Percentiles rank a stretch among this genome's conserved stretches.
Evolutionary conservation across 140 eudicot genomes (phyloP).

Genomic region (Artemisia princeps): DNA sequence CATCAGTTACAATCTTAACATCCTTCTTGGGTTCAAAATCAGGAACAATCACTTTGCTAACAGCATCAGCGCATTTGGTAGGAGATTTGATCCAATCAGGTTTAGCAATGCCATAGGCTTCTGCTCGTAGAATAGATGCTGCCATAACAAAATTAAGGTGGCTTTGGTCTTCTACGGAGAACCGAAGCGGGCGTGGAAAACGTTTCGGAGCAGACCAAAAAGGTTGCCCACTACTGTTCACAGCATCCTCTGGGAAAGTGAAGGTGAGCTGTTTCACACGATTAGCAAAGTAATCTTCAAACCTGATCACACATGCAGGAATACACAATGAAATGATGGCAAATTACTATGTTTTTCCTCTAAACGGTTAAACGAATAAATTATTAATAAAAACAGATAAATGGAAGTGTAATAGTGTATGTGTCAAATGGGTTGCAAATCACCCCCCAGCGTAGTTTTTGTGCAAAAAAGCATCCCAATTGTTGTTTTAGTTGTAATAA

Average conservation of each 20-base stretch:
- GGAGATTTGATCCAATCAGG: slow-evolving; percentile 68
- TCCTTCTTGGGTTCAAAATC: slow-evolving; percentile 64
- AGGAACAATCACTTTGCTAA: slow-evolving; percentile 58
- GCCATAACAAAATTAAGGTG: slow-evolving; percentile 61
- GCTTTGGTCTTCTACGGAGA: slow-evolving; percentile 52
- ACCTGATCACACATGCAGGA: slow-evolving; percentile 35
- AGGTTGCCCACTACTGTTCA: slow-evolving; percentile 58
- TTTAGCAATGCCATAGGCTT: slow-evolving; percentile 61
- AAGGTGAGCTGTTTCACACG: slow-evolving; percentile 73
- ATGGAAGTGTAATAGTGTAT: not conserved
- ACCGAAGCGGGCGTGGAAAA: slow-evolving; percentile 63
- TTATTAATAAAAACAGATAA: not conserved
- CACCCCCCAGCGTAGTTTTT: no score
- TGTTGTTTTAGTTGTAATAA: no score
- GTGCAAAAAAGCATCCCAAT: no score
- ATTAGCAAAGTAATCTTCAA: slow-evolving; percentile 75
- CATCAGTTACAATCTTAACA: slow-evolving; percentile 72
- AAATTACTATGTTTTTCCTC: not conserved
- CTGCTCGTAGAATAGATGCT: slow-evolving; percentile 67
- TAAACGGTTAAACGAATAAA: not conserved
- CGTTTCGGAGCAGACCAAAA: slow-evolving; percentile 93
- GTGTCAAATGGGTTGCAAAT: not conserved
- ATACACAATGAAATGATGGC: slow-evolving; percentile 15
- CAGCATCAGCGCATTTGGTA: slow-evolving; percentile 54
- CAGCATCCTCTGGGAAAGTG: slow-evolving; percentile 74